Percentiles rank a stretch among this genome's conserved stretches.
Evolutionary conservation across 805 yeast species (phyloP).

Genomic region (Suhomyces emberorum): DNA sequence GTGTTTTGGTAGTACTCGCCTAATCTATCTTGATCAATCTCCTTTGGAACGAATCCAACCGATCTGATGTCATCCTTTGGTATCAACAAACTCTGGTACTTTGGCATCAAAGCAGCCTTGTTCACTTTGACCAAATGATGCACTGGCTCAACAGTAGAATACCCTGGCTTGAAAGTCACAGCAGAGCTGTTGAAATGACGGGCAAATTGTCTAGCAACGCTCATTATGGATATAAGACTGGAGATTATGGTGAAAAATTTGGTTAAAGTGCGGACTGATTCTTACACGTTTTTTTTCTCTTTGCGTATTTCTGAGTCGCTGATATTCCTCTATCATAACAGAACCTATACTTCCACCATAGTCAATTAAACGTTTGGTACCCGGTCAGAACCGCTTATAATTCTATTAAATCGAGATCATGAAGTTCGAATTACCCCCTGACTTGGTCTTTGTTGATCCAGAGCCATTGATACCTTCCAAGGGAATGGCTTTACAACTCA

Average conservation of each 20-base stretch:
- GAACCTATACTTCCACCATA: not conserved
- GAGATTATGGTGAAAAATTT: constrained; percentile 8
- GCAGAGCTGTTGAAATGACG: constrained; percentile 39
- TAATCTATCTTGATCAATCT: constrained; percentile 77
- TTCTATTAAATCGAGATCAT: not conserved
- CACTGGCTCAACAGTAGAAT: constrained; percentile 81
- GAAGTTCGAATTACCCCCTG: constrained; percentile 5
- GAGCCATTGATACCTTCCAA: too few relatives aligned
- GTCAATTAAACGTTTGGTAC: too few relatives aligned
- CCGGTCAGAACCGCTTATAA: not conserved
- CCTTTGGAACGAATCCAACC: constrained; percentile 70
- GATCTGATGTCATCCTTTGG: constrained; percentile 76
- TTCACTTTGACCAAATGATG: constrained; percentile 81
- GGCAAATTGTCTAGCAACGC: constrained; percentile 17
- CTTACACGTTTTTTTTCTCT: constrained; percentile 9
- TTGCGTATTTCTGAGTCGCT: too few relatives aligned
- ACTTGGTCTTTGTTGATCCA: constrained; percentile 4
- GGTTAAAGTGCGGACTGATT: constrained; percentile 5
- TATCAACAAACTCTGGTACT: constrained; percentile 63
- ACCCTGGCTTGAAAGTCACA: constrained; percentile 46
- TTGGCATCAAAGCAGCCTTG: constrained; percentile 71
- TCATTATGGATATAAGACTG: constrained; percentile 9
- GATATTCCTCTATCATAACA: not conserved
- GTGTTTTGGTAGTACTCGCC: constrained; percentile 73
- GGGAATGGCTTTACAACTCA: too few relatives aligned